These are phyloP conservation scores for Wickerhamiella domercqiae DNA, from an alignment of 805 yeast genomes.

Conservation along the genomic window DNA sequence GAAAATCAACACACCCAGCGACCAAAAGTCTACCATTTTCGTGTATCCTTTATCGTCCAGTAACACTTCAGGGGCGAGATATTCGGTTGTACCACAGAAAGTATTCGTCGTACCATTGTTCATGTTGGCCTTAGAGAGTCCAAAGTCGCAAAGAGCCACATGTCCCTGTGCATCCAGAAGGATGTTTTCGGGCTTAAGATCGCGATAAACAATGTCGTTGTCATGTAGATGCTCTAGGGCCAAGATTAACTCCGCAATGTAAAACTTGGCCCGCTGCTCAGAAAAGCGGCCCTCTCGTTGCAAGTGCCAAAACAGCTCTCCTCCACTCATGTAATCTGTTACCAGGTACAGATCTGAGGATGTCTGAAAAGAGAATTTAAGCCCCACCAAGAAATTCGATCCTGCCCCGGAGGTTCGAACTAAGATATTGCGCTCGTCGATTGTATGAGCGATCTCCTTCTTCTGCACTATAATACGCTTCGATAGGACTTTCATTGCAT, in stretches of 20 bases:
- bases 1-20: conserved; percentile 86
- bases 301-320: conserved; percentile 91
- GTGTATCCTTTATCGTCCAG: conserved; percentile 94
- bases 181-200: conserved; percentile 92
- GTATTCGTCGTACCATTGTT: conserved; percentile 77
- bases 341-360: conserved; percentile 83
- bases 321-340: conserved; percentile 97
- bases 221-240: conserved; percentile 92
- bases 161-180: conserved; percentile 93
- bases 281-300: conserved; percentile 91
- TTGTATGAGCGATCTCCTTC: conserved; percentile 95
- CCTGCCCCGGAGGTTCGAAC: conserved; percentile 83
- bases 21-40: conserved; percentile 98
- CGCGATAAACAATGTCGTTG: conserved; percentile 91
- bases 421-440: conserved; percentile 88
- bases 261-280: conserved; percentile 90
- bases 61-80: conserved; percentile 90
- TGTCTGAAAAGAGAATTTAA: conserved; percentile 93
- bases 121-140: conserved; percentile 84
- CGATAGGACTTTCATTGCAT: conserved; percentile 93
- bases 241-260: conserved; percentile 86
- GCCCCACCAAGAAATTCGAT: conserved; percentile 87
- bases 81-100: conserved; percentile 97
- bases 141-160: conserved; percentile 94
- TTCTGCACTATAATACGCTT: conserved; percentile 91